Evolutionary conservation across 345 rosid genomes (phyloP).

Genomic region (Salix viminalis): DNA sequence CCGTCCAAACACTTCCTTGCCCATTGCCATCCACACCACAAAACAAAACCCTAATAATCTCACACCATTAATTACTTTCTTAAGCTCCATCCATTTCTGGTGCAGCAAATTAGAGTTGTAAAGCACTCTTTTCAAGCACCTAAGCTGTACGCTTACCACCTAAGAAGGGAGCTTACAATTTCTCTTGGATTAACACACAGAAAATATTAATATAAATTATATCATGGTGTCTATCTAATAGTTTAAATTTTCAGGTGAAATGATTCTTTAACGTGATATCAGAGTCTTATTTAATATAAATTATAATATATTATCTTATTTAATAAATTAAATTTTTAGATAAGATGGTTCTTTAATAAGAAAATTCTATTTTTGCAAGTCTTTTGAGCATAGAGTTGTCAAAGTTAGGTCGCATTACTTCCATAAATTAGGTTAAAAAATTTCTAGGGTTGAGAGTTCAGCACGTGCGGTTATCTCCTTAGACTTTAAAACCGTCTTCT

Average conservation of each 20-base stretch:
- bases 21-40: slow-evolving; percentile 2
- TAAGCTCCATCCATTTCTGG: neutral
- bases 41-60: neutral
- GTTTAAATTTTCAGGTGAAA: no score
- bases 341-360: fast-evolving
- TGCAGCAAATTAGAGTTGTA: neutral
- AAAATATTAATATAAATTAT: no score
- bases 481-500: neutral
- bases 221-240: no score
- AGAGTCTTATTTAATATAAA: no score
- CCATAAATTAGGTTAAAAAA: neutral
- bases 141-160: neutral
- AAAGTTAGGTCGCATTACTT: slow-evolving; percentile 3
- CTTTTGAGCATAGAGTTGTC: neutral
- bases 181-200: neutral
- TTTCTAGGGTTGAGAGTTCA: neutral
- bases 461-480: neutral
- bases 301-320: no score
- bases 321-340: no score
- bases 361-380: neutral
- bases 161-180: neutral
- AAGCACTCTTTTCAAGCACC: neutral
- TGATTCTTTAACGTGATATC: no score
- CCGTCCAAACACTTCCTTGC: neutral
- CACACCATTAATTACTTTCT: neutral